Base-by-base conservation (phyloP, 352 stramenopile species). In the Globisporangium abappressorium region DNA sequence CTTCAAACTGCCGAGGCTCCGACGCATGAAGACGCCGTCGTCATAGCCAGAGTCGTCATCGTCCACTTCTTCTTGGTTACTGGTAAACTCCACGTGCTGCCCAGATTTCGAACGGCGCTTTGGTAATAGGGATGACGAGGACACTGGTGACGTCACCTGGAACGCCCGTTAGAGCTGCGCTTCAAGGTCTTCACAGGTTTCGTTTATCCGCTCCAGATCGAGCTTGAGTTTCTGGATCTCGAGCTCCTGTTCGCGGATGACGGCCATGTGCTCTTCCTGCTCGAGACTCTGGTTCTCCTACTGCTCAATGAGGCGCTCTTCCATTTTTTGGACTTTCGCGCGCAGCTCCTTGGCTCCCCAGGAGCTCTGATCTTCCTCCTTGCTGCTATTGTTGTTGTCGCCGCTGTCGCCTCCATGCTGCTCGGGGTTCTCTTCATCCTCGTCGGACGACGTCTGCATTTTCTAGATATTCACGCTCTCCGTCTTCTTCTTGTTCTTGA, bases 221-320 rank as follows among this genome's bases (percentile, higher is more conserved):
- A 20, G 22, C 15, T 74, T 62, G n/a, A 92, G 65, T 36, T 73
- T 65, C 26, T 75, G 69, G 5, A 89, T 56, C 64, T 92, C 82
- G 6, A 36, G 70, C 58, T 90, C 80, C 64, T 90, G 81, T 41
- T 90, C 82, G 43, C 80, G 72, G 33, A 92, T 89, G 47, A 90
- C 82, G 2, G 76, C 84, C 72, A 82, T 80, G 22, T 68, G 75
- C 60, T 85, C 75, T 14, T 90, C 78, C 63, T 81, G 78, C 58
- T 89, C 79, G 0, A 87, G 57, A 5, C 57, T 54, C 28, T 82
- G 72, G 14, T 71, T 55, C 46, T 85, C 66, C 55, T 76, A 60
- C 49, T 70, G 61, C 34, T 84, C 77, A 4, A 60, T 43, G n/a
- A 91, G 57, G 20, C 64, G 72, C 38, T 49, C 73, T 64, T 90